phyloP scores from a whole-genome alignment of 2,329 filamentous ascomycete genomes.

The Clarireedia homoeocarpa region DNA sequence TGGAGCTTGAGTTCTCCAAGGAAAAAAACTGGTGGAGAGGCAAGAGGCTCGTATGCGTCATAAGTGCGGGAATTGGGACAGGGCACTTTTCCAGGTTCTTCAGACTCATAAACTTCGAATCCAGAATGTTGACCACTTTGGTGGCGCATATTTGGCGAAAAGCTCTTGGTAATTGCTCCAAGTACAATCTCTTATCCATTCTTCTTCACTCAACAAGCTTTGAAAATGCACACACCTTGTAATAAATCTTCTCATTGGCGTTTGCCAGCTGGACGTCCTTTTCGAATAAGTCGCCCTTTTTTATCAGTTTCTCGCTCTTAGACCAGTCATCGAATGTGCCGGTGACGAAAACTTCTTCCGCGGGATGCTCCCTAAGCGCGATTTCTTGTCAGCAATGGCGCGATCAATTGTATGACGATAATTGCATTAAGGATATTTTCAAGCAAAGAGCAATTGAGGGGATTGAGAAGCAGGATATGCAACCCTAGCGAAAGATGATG shows the following conservation, averaged over 20 bases:
- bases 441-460: not conserved
- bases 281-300: slow-evolving; percentile 64
- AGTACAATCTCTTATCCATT: not conserved
- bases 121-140: slow-evolving; percentile 5
- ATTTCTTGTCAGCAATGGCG: not conserved
- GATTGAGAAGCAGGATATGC: no score
- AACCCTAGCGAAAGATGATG: no score
- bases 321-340: slow-evolving; percentile 94
- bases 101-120: slow-evolving; percentile 1
- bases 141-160: not conserved
- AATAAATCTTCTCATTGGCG: slow-evolving; percentile 67
- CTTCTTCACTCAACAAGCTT: not conserved
- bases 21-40: not conserved
- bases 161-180: not conserved
- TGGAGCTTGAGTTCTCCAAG: not conserved
- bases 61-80: slow-evolving; percentile 4
- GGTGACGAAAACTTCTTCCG: slow-evolving; percentile 83
- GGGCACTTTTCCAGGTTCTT: not conserved
- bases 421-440: not conserved
- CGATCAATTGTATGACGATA: not conserved
- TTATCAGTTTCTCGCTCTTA: slow-evolving; percentile 76
- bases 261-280: slow-evolving; percentile 71
- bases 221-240: slow-evolving; percentile 66
- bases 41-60: slow-evolving; percentile 1
- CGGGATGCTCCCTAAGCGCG: slow-evolving; percentile 65